phyloP scores from a whole-genome alignment of 164 flowering plant genomes.

The Echeveria elegans region DNA sequence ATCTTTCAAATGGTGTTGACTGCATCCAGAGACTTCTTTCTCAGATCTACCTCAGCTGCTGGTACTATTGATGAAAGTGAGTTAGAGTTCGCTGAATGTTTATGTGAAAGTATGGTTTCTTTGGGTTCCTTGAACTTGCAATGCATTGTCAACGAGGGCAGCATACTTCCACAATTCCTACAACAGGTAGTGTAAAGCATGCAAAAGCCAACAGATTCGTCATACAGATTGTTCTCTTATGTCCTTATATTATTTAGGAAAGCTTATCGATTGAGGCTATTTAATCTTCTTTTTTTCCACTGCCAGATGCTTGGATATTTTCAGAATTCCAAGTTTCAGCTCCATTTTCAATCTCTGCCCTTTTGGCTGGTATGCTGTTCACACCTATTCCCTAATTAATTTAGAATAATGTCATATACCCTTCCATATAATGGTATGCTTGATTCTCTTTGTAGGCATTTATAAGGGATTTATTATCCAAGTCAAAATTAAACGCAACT shows the following conservation, averaged over 20 bases:
- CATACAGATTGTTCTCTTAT: not conserved
- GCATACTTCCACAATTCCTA: constrained; percentile 44
- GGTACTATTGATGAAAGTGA: constrained; percentile 63
- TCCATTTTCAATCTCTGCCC: constrained; percentile 66
- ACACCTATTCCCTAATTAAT: not conserved
- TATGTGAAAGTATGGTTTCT: constrained; percentile 93
- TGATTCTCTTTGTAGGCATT: constrained; percentile 38
- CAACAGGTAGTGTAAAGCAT: constrained; percentile 51
- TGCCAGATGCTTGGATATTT: constrained; percentile 92
- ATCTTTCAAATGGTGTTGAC: constrained; percentile 72
- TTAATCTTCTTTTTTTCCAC: constrained; percentile 12
- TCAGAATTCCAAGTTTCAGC: constrained; percentile 61
- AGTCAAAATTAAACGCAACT: constrained; percentile 46
- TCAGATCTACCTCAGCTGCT: constrained; percentile 29
- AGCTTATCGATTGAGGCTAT: not conserved
- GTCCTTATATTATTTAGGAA: not conserved
- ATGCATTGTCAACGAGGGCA: constrained; percentile 46
- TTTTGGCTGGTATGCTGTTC: constrained; percentile 81
- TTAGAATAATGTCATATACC: not conserved
- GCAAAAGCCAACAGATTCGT: not conserved
- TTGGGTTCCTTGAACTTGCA: constrained; percentile 76
- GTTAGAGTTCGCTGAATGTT: constrained; percentile 77
- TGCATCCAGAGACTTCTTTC: constrained; percentile 56
- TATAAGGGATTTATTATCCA: constrained; percentile 63
- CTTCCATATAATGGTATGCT: constrained; percentile 5